phyloP scores from a whole-genome alignment of 2,329 filamentous ascomycete species.

The Pseudogymnoascus sp. region DNA sequence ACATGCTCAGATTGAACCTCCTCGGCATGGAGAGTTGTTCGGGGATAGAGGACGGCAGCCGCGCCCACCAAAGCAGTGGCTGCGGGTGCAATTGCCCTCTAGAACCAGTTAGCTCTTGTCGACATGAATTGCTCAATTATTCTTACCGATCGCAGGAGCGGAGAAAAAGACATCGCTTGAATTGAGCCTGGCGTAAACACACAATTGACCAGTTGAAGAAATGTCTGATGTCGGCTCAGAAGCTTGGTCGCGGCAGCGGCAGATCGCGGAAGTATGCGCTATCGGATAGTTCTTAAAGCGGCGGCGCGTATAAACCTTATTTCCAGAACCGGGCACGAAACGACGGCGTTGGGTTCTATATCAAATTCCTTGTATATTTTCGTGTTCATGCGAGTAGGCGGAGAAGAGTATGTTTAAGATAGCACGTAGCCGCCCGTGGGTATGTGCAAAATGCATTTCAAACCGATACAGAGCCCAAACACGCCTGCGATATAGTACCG shows the following conservation, averaged over 20 bases:
- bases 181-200: slow-evolving; percentile 19
- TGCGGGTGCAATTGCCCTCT: slow-evolving; percentile 44
- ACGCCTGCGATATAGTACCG: slow-evolving; percentile 9
- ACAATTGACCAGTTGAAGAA: slow-evolving; percentile 18
- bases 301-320: slow-evolving; percentile 8
- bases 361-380: neutral
- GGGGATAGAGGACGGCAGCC: slow-evolving; percentile 40
- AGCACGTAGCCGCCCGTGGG: slow-evolving; percentile 35
- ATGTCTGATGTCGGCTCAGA: slow-evolving; percentile 9
- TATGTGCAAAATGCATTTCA: slow-evolving; percentile 40
- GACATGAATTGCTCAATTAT: slow-evolving; percentile 10
- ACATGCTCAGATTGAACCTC: slow-evolving; percentile 26
- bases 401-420: slow-evolving; percentile 25
- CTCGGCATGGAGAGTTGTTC: slow-evolving; percentile 42
- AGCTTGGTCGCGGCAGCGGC: slow-evolving; percentile 9
- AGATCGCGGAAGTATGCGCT: slow-evolving; percentile 9
- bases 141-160: slow-evolving; percentile 45
- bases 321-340: neutral
- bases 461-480: slow-evolving; percentile 25
- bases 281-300: slow-evolving; percentile 9
- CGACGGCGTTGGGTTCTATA: neutral
- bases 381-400: neutral
- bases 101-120: slow-evolving; percentile 15
- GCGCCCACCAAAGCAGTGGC: slow-evolving; percentile 34
- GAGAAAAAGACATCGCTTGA: slow-evolving; percentile 44